These are phyloP conservation scores for Plectosphaerella plurivora DNA, from an alignment of 2,329 filamentous ascomycete species.

Conservation along the genomic window DNA sequence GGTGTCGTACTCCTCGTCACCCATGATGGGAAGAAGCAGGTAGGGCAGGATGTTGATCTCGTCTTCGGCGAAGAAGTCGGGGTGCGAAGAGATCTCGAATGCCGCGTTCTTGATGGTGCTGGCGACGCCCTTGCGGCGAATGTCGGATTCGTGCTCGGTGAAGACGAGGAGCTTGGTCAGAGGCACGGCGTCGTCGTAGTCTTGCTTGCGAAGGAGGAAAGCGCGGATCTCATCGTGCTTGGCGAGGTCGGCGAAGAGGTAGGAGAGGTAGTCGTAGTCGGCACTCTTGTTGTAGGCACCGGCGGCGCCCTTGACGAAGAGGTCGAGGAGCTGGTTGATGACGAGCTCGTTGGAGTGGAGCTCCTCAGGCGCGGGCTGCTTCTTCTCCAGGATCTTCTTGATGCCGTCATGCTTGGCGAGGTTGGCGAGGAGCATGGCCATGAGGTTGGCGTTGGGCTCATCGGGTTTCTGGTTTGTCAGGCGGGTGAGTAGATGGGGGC, in stretches of 20 bases:
- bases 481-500: background rate
- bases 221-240: slow-evolving; percentile 71
- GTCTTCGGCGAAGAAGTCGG: slow-evolving; percentile 63
- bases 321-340: slow-evolving; percentile 88
- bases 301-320: slow-evolving; percentile 89
- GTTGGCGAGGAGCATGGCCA: slow-evolving; percentile 92
- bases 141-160: slow-evolving; percentile 79
- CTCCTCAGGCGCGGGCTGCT: slow-evolving; percentile 63
- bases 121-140: slow-evolving; percentile 90
- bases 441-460: slow-evolving; percentile 77
- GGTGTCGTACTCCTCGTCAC: slow-evolving; percentile 80
- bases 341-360: slow-evolving; percentile 69
- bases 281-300: slow-evolving; percentile 79
- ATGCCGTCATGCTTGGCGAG: slow-evolving; percentile 75
- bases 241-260: slow-evolving; percentile 88
- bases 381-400: slow-evolving; percentile 62
- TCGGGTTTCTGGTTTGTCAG: slow-evolving; percentile 45
- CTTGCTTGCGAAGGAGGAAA: slow-evolving; percentile 69
- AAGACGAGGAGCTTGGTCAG: slow-evolving; percentile 91
- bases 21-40: slow-evolving; percentile 80
- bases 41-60: slow-evolving; percentile 83
- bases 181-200: slow-evolving; percentile 80
- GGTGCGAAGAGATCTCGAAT: slow-evolving; percentile 74
- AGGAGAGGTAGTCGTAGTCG: slow-evolving; percentile 88
- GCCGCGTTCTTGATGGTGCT: slow-evolving; percentile 91